Evolutionary conservation across 192 early-diverging fungal species (phyloP), one percentile per base, ranked within the genome.

Genomic region (Coemansia sp.): DNA sequence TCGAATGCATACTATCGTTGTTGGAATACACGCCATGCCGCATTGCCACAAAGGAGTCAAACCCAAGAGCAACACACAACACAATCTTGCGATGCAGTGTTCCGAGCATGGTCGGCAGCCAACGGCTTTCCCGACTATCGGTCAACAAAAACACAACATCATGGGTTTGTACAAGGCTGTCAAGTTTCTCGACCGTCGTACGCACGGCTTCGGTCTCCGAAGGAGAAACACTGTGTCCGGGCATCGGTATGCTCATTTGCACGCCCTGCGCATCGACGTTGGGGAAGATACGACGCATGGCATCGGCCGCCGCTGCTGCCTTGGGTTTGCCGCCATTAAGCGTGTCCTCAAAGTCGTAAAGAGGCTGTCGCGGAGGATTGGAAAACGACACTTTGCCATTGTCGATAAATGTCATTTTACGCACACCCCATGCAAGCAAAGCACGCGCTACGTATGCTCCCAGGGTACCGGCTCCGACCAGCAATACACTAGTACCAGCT

Each of bases 11-110:
- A 17, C 61, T 48, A 10, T 67, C 51, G 6, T 18, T 32, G 22
- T 18, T 69, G 4, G 64, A 52, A 48, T 78, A 72, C 33, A 90
- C 77, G 16, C 96, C 96, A 71, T 99, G 97, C 5, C 97, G 80
- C 95, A 99, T 96, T 29, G 96, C 97, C 31, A 99, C 73, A 71
- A 90, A 99, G 18, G 92, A 92, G 69, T 99, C 96, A 63, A 99
- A 99, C 7, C 97, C 95, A 25, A 99, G 85, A 1, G 97, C 97
- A 5, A 93, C 87, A 71, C 95, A 97, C 60, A 99, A 89, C 1
- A 97, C 96, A 22, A 95, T 76, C 87, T 96, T 83, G 71, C 73
- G 77, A 70, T 84, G 62, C 61, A 84, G 56, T 10, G 91, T 85
- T 2, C 89, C 96, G 6, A 96, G 65, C 50, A 99, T 51, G 2